Evolutionary conservation across 2,329 filamentous ascomycete species (phyloP), one percentile per base, ranked within the genome.

Genomic region (Bipolaris oryzae): DNA sequence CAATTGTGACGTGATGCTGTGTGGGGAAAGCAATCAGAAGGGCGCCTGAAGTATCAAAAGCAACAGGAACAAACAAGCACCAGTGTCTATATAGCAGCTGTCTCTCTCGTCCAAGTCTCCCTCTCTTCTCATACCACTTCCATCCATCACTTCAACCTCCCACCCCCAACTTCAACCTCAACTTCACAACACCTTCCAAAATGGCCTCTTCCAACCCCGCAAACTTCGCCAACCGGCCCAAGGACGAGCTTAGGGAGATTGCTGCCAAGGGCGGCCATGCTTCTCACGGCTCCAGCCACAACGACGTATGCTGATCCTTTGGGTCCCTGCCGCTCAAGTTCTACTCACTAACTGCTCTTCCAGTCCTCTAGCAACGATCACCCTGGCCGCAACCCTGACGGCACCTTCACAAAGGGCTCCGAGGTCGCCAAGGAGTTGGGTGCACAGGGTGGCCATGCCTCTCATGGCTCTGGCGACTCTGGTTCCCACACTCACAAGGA

Each of bases 171-270:
- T 48, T 33, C 25, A 46, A 41, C 51, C 42, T 13, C 48, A 46
- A 55, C 39, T 34, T 37, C 51, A 41, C 31, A 58, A 13, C 10
- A 46, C 39, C 66, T 58, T 38, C 66, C 58, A 46, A 18, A 18
- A 77, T 77, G 75, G 70, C 75, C 35, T 73, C 71, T 57, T 73
- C 75, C 62, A 83, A 83, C 73, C 80, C 80, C 33, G 77, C 74
- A 55, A 84, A 83, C 75, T 83, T 83, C 60, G 80, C 80, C 74
- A 83, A 83, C 73, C 78, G 79, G 37, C 75, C 80, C 56, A 80
- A 78, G 50, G 80, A 82, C 39, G 78, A 83, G 61, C 79, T 83
- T 52, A 70, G 72, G 28, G 78, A 78, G 53, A 81, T 82, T 53
- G 80, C 79, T 13, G 74, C 75, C 50, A 83, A 81, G 69, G 81